Evolutionary conservation across 2,329 filamentous ascomycete genomes (phyloP).

Genomic region (Aspergillus proliferans): DNA sequence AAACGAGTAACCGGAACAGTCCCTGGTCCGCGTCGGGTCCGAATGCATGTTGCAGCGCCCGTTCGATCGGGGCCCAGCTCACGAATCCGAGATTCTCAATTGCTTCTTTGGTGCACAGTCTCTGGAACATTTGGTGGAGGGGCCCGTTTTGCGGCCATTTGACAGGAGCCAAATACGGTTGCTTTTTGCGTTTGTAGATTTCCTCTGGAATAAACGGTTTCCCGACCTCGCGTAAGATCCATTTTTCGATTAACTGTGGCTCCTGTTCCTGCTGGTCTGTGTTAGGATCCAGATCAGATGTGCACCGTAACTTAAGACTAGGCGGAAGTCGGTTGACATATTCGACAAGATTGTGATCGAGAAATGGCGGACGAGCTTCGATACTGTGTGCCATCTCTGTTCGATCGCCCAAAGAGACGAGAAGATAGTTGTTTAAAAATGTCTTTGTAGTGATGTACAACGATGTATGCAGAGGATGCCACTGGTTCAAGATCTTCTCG

Average conservation of each 20-base stretch:
- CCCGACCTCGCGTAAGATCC: conserved; percentile 47
- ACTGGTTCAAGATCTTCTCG: not conserved
- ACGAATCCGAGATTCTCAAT: conserved; percentile 39
- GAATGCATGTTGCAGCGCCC: conserved; percentile 36
- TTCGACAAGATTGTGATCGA: conserved; percentile 25
- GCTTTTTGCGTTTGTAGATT: conserved; percentile 46
- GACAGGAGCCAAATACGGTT: conserved; percentile 45
- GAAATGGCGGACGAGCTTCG: conserved; percentile 20
- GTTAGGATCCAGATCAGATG: not conserved
- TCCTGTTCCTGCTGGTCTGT: not conserved
- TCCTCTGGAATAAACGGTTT: conserved; percentile 49
- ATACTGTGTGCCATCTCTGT: conserved; percentile 22
- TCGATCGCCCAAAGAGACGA: conserved; percentile 41
- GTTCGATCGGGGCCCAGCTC: conserved; percentile 30
- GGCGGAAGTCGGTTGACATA: conserved; percentile 25
- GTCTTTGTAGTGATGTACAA: not conserved
- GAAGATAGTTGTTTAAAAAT: conserved; percentile 19
- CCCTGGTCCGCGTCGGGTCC: conserved; percentile 23
- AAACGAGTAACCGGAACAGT: conserved; percentile 34
- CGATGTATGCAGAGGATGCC: not conserved
- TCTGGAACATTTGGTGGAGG: conserved; percentile 28
- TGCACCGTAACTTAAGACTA: conserved; percentile 21
- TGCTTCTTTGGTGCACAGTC: conserved; percentile 31
- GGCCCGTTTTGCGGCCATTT: conserved; percentile 39
- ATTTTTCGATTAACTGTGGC: conserved; percentile 41